Evolutionary conservation across 2,329 filamentous ascomycete species (phyloP).

Genomic region (Pseudopyrenochaeta lycopersici): DNA sequence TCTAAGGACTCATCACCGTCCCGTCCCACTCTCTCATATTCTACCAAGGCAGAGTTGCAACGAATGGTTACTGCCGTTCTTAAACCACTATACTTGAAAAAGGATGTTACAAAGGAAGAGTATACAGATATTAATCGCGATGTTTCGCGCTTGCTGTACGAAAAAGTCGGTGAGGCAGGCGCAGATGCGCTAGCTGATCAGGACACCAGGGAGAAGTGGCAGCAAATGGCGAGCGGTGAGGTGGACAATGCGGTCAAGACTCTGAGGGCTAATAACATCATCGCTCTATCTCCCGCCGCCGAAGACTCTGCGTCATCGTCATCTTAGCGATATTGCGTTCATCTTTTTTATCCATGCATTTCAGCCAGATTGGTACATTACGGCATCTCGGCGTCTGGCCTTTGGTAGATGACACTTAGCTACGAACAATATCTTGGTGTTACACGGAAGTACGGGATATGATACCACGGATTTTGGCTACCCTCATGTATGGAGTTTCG

Average conservation of each 20-base stretch:
- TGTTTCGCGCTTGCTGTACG: slow-evolving; percentile 89
- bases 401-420: neutral
- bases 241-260: slow-evolving; percentile 74
- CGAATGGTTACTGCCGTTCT: slow-evolving; percentile 85
- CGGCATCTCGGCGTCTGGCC: neutral
- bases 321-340: slow-evolving; percentile 17
- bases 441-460: neutral
- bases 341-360: neutral
- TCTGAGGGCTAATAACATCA: slow-evolving; percentile 25
- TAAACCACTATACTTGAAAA: slow-evolving; percentile 82
- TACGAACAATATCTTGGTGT: neutral
- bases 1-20: slow-evolving; percentile 74
- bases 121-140: slow-evolving; percentile 92
- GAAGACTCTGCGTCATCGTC: slow-evolving; percentile 42
- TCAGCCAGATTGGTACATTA: neutral
- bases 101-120: slow-evolving; percentile 83
- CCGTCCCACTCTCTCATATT: slow-evolving; percentile 73
- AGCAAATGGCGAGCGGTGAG: slow-evolving; percentile 79
- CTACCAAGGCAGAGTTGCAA: slow-evolving; percentile 88
- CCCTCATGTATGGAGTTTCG: slow-evolving; percentile 5
- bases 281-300: slow-evolving; percentile 29
- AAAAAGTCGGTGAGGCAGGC: slow-evolving; percentile 61
- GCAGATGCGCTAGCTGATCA: slow-evolving; percentile 66
- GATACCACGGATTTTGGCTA: slow-evolving; percentile 9
- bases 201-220: slow-evolving; percentile 73